Evolutionary conservation across 2,329 filamentous ascomycete species (phyloP), one percentile per base, ranked within the genome.

Genomic region (Venturia carpophila): DNA sequence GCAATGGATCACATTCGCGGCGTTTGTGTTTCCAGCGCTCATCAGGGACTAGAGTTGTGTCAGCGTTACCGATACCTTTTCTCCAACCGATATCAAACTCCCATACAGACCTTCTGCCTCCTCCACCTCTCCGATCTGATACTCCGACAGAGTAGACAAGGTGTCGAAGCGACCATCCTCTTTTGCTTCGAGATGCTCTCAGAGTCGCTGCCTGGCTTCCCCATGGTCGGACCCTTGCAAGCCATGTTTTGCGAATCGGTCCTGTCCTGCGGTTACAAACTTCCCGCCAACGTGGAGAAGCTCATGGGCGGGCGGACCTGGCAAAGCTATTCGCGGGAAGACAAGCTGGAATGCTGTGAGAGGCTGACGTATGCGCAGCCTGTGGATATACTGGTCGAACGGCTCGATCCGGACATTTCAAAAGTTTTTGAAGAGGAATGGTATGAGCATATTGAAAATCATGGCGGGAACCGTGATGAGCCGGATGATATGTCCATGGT

Each of bases 301-400:
- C 55, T 69, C 6, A 70, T 71, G 67, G 64, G 66, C 60, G 63
- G 65, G 43, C 66, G 64, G 39, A 64, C 61, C 62, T 64, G 62
- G 64, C 56, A 66, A 64, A 58, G 64, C 64, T 42, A 30, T 61
- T 27, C 71, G 69, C 64, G 68, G 65, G 15, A 73, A 45, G 71
- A 72, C 27, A 66, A 72, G 45, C 66, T 73, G 7, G 70, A 71
- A 55, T 66, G 70, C 15, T 72, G 70, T 43, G 71, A 71, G 41
- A 65, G 71, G 24, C 45, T 72, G 10, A 68, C 70, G 30, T 72
- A 70, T 52, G 66, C 60, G 21, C 70, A 71, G 62, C 71, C 71
- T 21, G 55, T 68, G 21, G 68, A 69, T 47, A 45, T 67, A 41
- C 62, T 70, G 21, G 64, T 55, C n/a, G 64, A 60, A 27, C 42